Evolutionary conservation across 2,329 filamentous ascomycete species (phyloP).

Genomic region (Paramyrothecium sp.): DNA sequence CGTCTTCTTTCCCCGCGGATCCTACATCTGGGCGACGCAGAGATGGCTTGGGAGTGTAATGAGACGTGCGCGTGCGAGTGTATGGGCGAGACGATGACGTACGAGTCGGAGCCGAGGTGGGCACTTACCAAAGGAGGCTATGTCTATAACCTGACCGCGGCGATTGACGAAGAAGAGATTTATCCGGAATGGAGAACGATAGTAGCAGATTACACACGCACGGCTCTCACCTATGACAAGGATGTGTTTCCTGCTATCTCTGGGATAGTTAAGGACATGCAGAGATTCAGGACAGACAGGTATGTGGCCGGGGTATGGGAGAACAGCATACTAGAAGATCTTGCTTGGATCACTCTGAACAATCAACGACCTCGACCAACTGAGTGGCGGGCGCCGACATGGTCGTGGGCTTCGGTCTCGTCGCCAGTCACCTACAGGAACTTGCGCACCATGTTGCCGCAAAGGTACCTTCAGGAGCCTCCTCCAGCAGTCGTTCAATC

Average conservation of each 20-base stretch:
- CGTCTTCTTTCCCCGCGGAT: constrained; percentile 12
- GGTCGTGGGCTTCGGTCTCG: not conserved
- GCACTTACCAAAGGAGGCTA: not conserved
- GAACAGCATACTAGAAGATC: not conserved
- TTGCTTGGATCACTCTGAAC: not conserved
- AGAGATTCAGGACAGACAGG: not conserved
- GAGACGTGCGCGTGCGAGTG: constrained; percentile 10
- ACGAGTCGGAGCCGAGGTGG: not conserved
- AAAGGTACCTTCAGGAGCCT: not conserved
- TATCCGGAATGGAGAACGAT: constrained; percentile 10
- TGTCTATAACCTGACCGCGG: constrained; percentile 6
- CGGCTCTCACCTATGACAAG: constrained; percentile 8
- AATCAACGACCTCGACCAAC: not conserved
- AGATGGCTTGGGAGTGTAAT: constrained; percentile 11
- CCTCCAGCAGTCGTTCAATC: not conserved
- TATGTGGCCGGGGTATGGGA: not conserved
- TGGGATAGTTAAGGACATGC: constrained; percentile 3
- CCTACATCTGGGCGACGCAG: constrained; percentile 10
- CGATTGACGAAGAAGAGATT: constrained; percentile 6
- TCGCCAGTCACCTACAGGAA: not conserved
- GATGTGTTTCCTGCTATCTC: constrained; percentile 12
- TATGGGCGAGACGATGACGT: constrained; percentile 3
- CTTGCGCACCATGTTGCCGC: not conserved
- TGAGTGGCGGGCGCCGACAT: not conserved
- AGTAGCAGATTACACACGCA: constrained; percentile 5